Evolutionary conservation across 352 stramenopile genomes (phyloP).

Genomic region (Phytophthora vignae): DNA sequence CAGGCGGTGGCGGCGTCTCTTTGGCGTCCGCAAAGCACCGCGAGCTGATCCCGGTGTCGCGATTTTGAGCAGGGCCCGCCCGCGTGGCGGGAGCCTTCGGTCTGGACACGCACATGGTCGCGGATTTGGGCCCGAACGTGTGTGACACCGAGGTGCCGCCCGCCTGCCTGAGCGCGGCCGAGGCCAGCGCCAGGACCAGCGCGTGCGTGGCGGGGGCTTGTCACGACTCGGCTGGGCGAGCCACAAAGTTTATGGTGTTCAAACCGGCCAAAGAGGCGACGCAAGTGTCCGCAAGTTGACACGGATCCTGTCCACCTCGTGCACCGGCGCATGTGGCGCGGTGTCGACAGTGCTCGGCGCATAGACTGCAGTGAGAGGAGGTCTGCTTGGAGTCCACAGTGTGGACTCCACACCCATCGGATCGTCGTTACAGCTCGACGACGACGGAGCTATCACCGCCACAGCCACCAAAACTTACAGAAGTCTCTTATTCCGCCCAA

Average conservation of each 20-base stretch:
- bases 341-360: conserved; percentile 10
- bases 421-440: not conserved
- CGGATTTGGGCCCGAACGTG: conserved; percentile 27
- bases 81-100: conserved; percentile 17
- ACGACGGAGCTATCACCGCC: not conserved
- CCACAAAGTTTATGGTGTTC: conserved; percentile 17
- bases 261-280: conserved; percentile 8
- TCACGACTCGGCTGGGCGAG: conserved; percentile 22
- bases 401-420: no score
- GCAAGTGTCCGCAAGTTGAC: conserved; percentile 24
- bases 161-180: not conserved
- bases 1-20: not conserved
- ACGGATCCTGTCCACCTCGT: conserved; percentile 27
- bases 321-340: conserved; percentile 2
- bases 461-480: not conserved
- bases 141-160: conserved; percentile 24
- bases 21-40: not conserved
- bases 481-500: no score
- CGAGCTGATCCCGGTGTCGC: conserved; percentile 22
- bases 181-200: conserved; percentile 7
- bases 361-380: conserved; percentile 7
- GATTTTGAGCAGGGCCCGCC: conserved; percentile 11
- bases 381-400: conserved; percentile 18
- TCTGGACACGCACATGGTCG: conserved; percentile 19
- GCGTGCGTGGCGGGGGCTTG: conserved; percentile 9